phyloP scores from a whole-genome alignment of 2,329 filamentous ascomycete genomes.

The Leptographium wingfieldii region DNA sequence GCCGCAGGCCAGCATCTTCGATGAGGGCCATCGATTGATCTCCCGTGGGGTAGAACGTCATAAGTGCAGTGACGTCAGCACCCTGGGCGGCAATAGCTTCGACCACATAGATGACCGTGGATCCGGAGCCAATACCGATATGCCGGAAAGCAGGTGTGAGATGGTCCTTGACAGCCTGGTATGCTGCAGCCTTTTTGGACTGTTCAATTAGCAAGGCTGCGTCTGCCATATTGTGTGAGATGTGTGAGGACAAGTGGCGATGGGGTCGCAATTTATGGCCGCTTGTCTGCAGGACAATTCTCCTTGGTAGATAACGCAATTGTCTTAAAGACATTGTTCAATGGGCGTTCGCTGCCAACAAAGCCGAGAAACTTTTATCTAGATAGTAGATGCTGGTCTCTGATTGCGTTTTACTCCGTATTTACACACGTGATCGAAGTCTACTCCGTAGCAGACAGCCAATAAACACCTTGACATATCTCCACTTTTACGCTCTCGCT shows the following conservation, averaged over 20 bases:
- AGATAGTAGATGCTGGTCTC: too few relatives aligned
- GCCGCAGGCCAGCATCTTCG: slow-evolving; percentile 59
- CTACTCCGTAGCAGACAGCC: too few relatives aligned
- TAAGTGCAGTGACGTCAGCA: slow-evolving; percentile 39
- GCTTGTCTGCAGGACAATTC: not conserved
- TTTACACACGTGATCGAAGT: too few relatives aligned
- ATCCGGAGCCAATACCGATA: slow-evolving; percentile 71
- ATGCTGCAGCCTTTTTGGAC: slow-evolving; percentile 64
- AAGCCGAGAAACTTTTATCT: too few relatives aligned
- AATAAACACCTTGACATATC: too few relatives aligned
- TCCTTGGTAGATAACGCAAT: not conserved
- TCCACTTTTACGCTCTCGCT: too few relatives aligned
- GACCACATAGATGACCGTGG: slow-evolving; percentile 74
- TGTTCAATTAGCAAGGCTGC: slow-evolving; percentile 42
- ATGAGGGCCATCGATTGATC: slow-evolving; percentile 85
- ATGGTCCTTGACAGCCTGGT: slow-evolving; percentile 60
- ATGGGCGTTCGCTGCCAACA: too few relatives aligned
- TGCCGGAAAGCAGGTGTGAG: slow-evolving; percentile 49
- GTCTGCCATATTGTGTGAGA: not conserved
- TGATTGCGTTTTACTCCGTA: too few relatives aligned
- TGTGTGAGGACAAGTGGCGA: not conserved
- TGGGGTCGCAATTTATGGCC: not conserved
- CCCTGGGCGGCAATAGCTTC: slow-evolving; percentile 61
- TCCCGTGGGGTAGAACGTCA: slow-evolving; percentile 85
- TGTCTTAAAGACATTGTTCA: not conserved